Evolutionary conservation across 768 basidiomycete species (phyloP).

Genomic region (Rhizopogon vesiculosus): DNA sequence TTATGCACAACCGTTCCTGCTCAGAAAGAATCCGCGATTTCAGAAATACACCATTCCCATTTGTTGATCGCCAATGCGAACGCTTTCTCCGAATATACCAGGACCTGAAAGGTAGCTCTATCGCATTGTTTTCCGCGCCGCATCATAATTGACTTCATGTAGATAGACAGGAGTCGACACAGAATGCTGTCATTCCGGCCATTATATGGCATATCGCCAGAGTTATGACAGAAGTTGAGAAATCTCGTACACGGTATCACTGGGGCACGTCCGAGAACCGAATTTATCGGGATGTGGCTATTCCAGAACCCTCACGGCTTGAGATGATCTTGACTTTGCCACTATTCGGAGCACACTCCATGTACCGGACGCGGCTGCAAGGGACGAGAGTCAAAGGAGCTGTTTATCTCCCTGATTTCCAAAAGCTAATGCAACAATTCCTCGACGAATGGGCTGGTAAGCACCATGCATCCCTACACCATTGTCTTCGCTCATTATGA

Average conservation of each 20-base stretch:
- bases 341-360: conserved; percentile 15
- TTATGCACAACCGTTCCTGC: not conserved
- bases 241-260: conserved; percentile 6
- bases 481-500: not conserved
- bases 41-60: conserved; percentile 18
- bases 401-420: conserved; percentile 13
- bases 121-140: not conserved
- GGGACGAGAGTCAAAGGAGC: conserved; percentile 9
- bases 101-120: conserved; percentile 11
- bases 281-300: conserved; percentile 5
- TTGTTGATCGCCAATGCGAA: conserved; percentile 12
- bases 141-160: not conserved
- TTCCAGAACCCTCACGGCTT: conserved; percentile 5
- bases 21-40: conserved; percentile 16
- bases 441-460: conserved; percentile 22
- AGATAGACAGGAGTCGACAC: not conserved
- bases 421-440: conserved; percentile 13
- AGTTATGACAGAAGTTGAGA: conserved; percentile 13
- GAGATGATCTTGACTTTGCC: conserved; percentile 11
- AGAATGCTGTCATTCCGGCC: conserved; percentile 10
- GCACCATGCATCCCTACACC: not conserved
- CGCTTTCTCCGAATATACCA: conserved; percentile 14
- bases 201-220: conserved; percentile 16
- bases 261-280: conserved; percentile 9
- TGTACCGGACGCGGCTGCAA: conserved; percentile 16